Conservation (phyloP, 164 flowering plant species). For the Nymphaea colorata region DNA sequence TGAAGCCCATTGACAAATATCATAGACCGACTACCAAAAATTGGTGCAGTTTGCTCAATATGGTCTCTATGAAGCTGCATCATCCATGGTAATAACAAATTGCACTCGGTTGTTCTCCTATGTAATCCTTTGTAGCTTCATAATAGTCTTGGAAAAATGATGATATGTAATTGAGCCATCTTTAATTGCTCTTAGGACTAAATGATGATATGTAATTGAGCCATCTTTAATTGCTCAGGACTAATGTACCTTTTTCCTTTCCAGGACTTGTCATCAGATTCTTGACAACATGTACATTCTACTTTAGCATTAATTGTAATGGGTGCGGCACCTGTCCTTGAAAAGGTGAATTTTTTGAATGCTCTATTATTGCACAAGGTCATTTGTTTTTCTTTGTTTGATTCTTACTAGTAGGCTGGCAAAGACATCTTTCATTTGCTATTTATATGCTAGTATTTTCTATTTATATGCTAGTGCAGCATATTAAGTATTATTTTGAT, state of each 20-base stretch:
- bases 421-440: too few species aligned
- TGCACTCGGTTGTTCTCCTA: too few species aligned
- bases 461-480: too few species aligned
- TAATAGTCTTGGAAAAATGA: too few species aligned
- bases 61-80: neutral
- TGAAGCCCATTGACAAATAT: constrained; percentile 63
- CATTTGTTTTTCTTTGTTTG: neutral
- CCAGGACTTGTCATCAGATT: constrained; percentile 91
- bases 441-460: too few species aligned
- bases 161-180: too few species aligned
- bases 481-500: neutral
- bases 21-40: constrained; percentile 4
- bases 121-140: too few species aligned
- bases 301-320: constrained; percentile 97
- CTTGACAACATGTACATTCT: constrained; percentile 97
- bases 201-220: too few species aligned
- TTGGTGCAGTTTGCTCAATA: neutral
- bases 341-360: constrained; percentile 44
- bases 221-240: too few species aligned
- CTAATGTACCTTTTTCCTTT: constrained; percentile 1
- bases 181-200: neutral
- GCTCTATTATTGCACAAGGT: neutral
- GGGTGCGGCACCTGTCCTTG: constrained; percentile 99
- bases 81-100: neutral
- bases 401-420: neutral